A percentile compares a stretch with the other conserved stretches of the same genome.
These are phyloP conservation scores for Candida morakotiae DNA, from an alignment of 805 yeast genomes.

Conservation along the genomic window DNA sequence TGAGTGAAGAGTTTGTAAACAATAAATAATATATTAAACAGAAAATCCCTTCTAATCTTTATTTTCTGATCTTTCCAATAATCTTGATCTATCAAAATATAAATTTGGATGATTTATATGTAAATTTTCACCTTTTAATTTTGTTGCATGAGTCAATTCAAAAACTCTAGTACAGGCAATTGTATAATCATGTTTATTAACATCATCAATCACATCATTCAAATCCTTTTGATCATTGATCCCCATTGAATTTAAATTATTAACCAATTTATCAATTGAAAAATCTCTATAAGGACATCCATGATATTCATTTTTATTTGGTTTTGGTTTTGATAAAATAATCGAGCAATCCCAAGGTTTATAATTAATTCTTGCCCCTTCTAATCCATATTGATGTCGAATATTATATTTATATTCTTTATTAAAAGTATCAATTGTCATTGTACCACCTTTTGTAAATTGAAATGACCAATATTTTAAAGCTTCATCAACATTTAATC, in stretches of 20 bases:
- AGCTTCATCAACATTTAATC: slow-evolving; percentile 84
- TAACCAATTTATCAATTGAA: slow-evolving; percentile 56
- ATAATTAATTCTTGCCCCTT: slow-evolving; percentile 84
- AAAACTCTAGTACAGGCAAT: slow-evolving; percentile 88
- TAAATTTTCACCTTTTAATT: slow-evolving; percentile 46
- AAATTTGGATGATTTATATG: slow-evolving; percentile 83
- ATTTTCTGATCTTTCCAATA: slow-evolving; percentile 35
- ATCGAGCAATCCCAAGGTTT: slow-evolving; percentile 82
- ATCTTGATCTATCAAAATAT: slow-evolving; percentile 75
- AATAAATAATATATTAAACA: no score
- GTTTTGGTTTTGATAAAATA: slow-evolving; percentile 68
- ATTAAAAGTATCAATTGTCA: slow-evolving; percentile 70
- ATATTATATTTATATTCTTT: slow-evolving; percentile 88
- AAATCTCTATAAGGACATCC: slow-evolving; percentile 93
- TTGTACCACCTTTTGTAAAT: slow-evolving; percentile 51
- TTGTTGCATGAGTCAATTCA: slow-evolving; percentile 59
- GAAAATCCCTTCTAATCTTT: no score
- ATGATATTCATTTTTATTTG: slow-evolving; percentile 66
- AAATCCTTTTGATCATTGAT: slow-evolving; percentile 54
- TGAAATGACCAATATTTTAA: slow-evolving; percentile 76
- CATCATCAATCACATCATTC: slow-evolving; percentile 61
- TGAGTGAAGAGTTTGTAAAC: no score
- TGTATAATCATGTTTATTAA: slow-evolving; percentile 67
- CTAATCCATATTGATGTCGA: slow-evolving; percentile 86
- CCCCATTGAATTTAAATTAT: slow-evolving; percentile 60